phyloP scores from a whole-genome alignment of 2,329 filamentous ascomycete species.

The Fusarium penzigii region DNA sequence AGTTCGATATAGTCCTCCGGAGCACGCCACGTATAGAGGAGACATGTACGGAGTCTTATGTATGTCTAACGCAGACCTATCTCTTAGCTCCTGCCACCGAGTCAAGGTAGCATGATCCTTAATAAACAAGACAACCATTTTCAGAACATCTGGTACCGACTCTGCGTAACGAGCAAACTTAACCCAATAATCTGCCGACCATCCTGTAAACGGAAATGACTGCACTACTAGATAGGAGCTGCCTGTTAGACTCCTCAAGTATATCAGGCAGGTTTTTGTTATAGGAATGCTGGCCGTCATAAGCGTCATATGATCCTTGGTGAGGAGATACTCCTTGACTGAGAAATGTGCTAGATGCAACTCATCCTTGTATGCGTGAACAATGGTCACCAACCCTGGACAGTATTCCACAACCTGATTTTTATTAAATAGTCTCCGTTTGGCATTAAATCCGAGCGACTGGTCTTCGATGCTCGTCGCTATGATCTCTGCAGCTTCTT shows the following conservation, averaged over 20 bases:
- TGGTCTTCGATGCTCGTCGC: slow-evolving; percentile 16
- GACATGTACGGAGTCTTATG: too few relatives aligned
- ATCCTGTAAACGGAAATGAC: slow-evolving; percentile 20
- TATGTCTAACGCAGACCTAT: slow-evolving; percentile 6
- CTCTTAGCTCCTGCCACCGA: slow-evolving; percentile 6
- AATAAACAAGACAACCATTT: slow-evolving; percentile 11
- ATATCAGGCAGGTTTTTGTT: slow-evolving; percentile 22
- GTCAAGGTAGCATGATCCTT: slow-evolving; percentile 9
- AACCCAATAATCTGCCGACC: slow-evolving; percentile 22
- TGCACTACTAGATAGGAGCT: background rate
- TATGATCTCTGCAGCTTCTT: slow-evolving; percentile 24
- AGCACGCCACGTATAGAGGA: slow-evolving; percentile 19
- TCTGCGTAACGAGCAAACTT: slow-evolving; percentile 6
- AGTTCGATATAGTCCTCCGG: slow-evolving; percentile 3
- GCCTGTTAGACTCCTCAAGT: slow-evolving; percentile 16
- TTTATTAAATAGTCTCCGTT: slow-evolving; percentile 1
- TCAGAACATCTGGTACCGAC: slow-evolving; percentile 2
- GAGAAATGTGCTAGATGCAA: slow-evolving; percentile 29
- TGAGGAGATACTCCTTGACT: slow-evolving; percentile 26
- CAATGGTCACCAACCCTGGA: slow-evolving; percentile 15
- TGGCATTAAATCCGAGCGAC: slow-evolving; percentile 9
- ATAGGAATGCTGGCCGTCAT: slow-evolving; percentile 15
- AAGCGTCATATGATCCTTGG: background rate
- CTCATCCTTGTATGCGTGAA: slow-evolving; percentile 2
- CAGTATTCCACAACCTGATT: slow-evolving; percentile 12